Evolutionary conservation across 768 basidiomycete genomes (phyloP), one percentile per base, ranked within the genome.

Genomic region (Tylopilus sp.): DNA sequence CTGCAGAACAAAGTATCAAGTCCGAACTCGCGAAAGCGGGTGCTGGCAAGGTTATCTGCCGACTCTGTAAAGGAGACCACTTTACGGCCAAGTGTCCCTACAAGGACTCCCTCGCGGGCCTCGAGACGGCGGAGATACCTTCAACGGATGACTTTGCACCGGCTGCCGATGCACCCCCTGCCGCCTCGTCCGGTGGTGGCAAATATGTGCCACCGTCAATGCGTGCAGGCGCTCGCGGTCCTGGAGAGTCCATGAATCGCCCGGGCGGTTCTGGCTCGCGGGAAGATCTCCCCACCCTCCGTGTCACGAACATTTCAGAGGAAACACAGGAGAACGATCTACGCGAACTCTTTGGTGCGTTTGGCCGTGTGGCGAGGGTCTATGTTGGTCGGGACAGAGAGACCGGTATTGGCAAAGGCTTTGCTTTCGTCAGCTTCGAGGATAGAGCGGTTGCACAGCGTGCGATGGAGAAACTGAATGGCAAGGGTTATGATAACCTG

Each of bases 61-160:
- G 97, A 57, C 74, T 97, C 49, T 98, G 97, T 75, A 91, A 95
- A 67, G 97, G 95, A 47, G 89, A 88, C 57, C 97, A 98, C 74
- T 98, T 95, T 71, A 99, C 97, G 13, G 89, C 94, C 56, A 94
- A 95, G 70, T 98, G 97, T 79, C 97, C 97, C 6, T 95, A 94
- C 80, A 97, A 94, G 73, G 94, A 98, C 62, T 88, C 89, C 9
- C 80, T 99, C 13, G 86, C 85, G 10, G 88, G 82, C 4, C 75
- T 93, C 43, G 89, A 79, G 26, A 84, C 75, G 12, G 71, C 73
- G 5, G 78, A 81, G 1, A 60, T 72, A 0, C 71, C 76, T 4
- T 57, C 74, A 10, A 9, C 69, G 38, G 71, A 58, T 26, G 71
- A 71, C 57, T 28, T 69, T 75, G 3, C 67, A 69, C 20, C 73